Percentiles rank a stretch among this genome's conserved stretches.
Evolutionary conservation across 164 flowering plant species (phyloP).

Genomic region (Piper betle): DNA sequence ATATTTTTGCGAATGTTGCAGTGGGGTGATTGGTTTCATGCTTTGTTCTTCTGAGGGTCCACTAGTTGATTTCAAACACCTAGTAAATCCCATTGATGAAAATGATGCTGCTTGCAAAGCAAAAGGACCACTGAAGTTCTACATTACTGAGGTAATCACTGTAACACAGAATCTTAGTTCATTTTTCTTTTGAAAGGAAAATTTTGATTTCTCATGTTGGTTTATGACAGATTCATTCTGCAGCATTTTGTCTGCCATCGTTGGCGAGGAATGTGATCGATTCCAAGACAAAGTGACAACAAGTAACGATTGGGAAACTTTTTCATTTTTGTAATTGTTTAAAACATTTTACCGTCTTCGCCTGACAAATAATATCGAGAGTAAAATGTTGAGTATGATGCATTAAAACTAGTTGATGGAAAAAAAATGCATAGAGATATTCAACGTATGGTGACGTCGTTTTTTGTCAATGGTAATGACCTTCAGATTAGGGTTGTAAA

Average conservation of each 20-base stretch:
- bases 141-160: conserved; percentile 40
- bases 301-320: not conserved
- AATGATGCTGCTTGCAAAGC: conserved; percentile 11
- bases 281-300: conserved; percentile 13
- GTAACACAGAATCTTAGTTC: too few relatives aligned
- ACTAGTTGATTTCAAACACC: conserved; percentile 44
- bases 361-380: too few relatives aligned
- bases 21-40: conserved; percentile 75
- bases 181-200: not conserved
- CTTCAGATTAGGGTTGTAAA: too few relatives aligned
- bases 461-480: too few relatives aligned
- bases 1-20: conserved; percentile 9
- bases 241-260: conserved; percentile 48
- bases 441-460: too few relatives aligned
- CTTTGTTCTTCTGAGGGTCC: conserved; percentile 69
- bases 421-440: too few relatives aligned
- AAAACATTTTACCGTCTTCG: too few relatives aligned
- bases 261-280: conserved; percentile 27
- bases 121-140: conserved; percentile 37
- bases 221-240: conserved; percentile 35
- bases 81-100: conserved; percentile 37
- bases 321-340: too few relatives aligned
- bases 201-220: too few relatives aligned
- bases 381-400: too few relatives aligned
- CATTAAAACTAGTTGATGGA: too few relatives aligned